Evolutionary conservation across 371 early-diverging fungal genomes (phyloP).

Genomic region (Rhizopus stolonifer): DNA sequence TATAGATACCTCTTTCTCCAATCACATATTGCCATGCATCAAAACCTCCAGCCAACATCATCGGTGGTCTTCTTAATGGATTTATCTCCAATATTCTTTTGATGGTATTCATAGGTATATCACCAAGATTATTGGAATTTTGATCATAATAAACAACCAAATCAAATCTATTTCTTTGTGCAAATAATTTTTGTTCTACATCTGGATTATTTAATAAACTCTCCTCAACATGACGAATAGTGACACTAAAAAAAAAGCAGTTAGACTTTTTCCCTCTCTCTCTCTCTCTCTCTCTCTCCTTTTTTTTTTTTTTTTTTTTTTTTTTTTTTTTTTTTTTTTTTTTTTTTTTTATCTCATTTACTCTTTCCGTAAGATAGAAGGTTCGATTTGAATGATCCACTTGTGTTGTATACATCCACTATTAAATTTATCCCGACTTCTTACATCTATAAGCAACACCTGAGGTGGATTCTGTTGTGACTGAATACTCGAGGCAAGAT

Average conservation of each 20-base stretch:
- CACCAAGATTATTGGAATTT: constrained; percentile 23
- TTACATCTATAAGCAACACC: constrained; percentile 75
- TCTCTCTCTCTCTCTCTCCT: no score
- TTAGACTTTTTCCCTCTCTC: background rate
- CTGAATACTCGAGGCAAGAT: constrained; percentile 37
- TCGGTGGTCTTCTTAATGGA: constrained; percentile 49
- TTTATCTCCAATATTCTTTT: constrained; percentile 19
- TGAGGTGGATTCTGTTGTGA: constrained; percentile 29
- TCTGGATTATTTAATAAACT: constrained; percentile 31
- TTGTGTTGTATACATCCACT: constrained; percentile 68
- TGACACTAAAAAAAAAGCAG: background rate
- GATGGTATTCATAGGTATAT: constrained; percentile 38
- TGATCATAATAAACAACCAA: constrained; percentile 73
- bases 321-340: no score
- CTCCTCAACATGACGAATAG: constrained; percentile 1
- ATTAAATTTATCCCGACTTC: constrained; percentile 61
- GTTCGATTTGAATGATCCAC: constrained; percentile 76
- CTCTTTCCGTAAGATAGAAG: constrained; percentile 53
- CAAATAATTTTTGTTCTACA: constrained; percentile 56
- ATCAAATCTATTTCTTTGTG: constrained; percentile 60
- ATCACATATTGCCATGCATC: constrained; percentile 62
- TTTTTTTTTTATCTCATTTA: constrained; percentile 31
- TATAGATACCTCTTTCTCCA: constrained; percentile 32
- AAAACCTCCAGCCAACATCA: constrained; percentile 77
- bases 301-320: no score